Percentiles rank a stretch among this genome's conserved stretches.
Evolutionary conservation across 805 yeast species (phyloP).

Genomic region (Scheffersomyces ergatensis): DNA sequence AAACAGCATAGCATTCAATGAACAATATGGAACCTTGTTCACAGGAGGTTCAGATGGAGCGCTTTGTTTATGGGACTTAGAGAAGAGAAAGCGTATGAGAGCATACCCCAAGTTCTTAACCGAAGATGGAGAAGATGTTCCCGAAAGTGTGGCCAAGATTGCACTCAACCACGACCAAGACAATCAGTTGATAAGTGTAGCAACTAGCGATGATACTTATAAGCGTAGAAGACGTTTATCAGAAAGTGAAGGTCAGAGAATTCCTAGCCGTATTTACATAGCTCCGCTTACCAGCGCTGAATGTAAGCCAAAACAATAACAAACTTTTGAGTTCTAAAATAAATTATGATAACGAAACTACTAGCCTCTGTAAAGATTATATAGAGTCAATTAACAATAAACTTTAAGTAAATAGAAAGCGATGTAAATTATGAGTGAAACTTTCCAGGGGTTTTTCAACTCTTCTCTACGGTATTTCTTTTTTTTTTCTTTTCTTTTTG

Average conservation of each 20-base stretch:
- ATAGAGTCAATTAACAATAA: too few relatives aligned
- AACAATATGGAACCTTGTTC: conserved; percentile 35
- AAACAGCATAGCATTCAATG: conserved; percentile 45
- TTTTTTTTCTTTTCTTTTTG: too few relatives aligned
- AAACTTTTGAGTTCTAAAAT: too few relatives aligned
- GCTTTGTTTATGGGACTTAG: conserved; percentile 51
- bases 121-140: conserved; percentile 10
- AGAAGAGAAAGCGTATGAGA: conserved; percentile 41
- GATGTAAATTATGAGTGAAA: too few relatives aligned
- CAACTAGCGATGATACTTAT: conserved; percentile 42
- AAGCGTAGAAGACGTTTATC: conserved; percentile 18
- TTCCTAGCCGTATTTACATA: conserved; percentile 18
- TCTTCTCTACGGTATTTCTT: too few relatives aligned
- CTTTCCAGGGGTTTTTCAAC: too few relatives aligned
- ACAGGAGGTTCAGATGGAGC: conserved; percentile 54
- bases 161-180: conserved; percentile 12
- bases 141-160: conserved; percentile 22
- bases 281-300: conserved; percentile 7
- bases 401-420: too few relatives aligned
- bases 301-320: conserved; percentile 9
- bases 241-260: conserved; percentile 6
- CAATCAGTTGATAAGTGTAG: conserved; percentile 28
- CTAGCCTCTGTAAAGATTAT: too few relatives aligned
- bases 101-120: conserved; percentile 31
- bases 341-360: too few relatives aligned